phyloP scores from a whole-genome alignment of 2,329 filamentous ascomycete species.

The Aspergillus felis region DNA sequence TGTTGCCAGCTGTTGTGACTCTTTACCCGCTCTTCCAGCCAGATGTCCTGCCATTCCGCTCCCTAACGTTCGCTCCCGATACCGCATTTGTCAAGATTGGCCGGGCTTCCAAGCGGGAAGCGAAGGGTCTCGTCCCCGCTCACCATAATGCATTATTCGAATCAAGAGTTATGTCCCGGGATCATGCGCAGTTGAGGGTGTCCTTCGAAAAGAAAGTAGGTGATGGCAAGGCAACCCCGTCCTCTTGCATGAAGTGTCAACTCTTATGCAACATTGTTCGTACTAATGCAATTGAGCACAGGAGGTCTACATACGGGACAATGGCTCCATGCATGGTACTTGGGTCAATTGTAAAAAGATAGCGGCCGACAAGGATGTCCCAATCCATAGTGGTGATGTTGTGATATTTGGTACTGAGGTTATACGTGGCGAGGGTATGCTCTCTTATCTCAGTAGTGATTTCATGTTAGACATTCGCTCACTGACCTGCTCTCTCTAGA shows the following conservation, averaged over 20 bases:
- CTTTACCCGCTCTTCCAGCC: constrained; percentile 25
- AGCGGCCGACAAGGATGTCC: constrained; percentile 32
- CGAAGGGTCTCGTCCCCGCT: constrained; percentile 33
- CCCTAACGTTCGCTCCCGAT: constrained; percentile 27
- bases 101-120: constrained; percentile 38
- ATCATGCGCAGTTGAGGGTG: constrained; percentile 39
- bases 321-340: constrained; percentile 61
- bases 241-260: neutral
- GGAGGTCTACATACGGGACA: constrained; percentile 51
- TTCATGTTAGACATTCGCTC: neutral
- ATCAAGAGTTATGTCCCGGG: constrained; percentile 46
- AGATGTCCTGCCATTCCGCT: constrained; percentile 27
- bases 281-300: constrained; percentile 9
- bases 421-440: constrained; percentile 42
- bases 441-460: constrained; percentile 6
- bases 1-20: constrained; percentile 29
- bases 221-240: neutral
- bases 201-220: constrained; percentile 25
- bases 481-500: constrained; percentile 15
- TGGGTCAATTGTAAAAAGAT: constrained; percentile 49
- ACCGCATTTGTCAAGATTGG: constrained; percentile 34
- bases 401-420: constrained; percentile 49
- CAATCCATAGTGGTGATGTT: constrained; percentile 35
- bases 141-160: constrained; percentile 44
- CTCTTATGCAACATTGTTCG: neutral